Evolutionary conservation across 441 rosid species (phyloP).

Genomic region (Erodium trifolium): DNA sequence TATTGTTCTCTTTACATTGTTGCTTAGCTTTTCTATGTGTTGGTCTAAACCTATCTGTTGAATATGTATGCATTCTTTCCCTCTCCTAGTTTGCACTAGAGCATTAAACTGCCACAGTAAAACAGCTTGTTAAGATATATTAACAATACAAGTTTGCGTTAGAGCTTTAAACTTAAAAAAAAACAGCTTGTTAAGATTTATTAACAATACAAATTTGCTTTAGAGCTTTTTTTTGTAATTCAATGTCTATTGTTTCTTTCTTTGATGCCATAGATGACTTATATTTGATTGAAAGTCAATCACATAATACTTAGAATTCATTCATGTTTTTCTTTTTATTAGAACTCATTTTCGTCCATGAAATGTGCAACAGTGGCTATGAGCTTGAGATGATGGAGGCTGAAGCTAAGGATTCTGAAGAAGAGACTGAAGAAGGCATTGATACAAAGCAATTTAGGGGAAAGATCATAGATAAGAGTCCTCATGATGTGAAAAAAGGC

Average conservation of each 20-base stretch:
- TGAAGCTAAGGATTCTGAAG: constrained; percentile 90
- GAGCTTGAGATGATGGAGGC: constrained; percentile 71
- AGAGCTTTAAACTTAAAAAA: no score
- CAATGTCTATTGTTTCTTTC: neutral
- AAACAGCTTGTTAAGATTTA: no score
- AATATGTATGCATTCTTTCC: neutral
- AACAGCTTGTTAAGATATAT: neutral
- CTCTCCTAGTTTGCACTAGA: neutral
- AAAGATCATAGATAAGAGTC: constrained; percentile 32
- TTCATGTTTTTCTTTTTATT: neutral
- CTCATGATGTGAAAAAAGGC: constrained; percentile 34
- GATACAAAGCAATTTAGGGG: constrained; percentile 26
- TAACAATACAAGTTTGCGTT: neutral
- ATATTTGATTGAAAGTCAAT: neutral
- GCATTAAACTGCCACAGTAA: neutral
- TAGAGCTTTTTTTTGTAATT: neutral
- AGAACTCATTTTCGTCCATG: neutral
- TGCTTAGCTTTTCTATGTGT: neutral
- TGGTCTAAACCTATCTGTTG: no score
- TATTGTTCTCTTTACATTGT: neutral
- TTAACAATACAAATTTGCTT: no score
- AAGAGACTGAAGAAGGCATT: constrained; percentile 41
- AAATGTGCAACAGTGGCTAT: constrained; percentile 46
- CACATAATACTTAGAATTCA: neutral
- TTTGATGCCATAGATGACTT: neutral